These are phyloP conservation scores for Cladophialophora chaetospira DNA, from an alignment of 2,329 filamentous ascomycete genomes.

Conservation along the genomic window DNA sequence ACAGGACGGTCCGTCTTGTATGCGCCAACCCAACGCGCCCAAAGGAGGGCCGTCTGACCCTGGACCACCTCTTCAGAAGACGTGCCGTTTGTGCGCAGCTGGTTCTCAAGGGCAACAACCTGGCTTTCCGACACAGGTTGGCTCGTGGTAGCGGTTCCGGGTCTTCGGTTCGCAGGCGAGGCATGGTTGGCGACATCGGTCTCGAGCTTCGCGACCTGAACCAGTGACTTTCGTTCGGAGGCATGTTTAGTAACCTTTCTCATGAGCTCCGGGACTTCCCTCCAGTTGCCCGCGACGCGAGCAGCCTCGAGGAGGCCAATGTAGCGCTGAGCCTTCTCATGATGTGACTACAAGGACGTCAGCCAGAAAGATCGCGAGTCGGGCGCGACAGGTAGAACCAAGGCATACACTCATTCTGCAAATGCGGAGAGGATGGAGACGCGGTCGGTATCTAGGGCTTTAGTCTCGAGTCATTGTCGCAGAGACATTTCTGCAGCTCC, in stretches of 20 bases:
- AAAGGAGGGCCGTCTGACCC: conserved; percentile 78
- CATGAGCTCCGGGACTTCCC: conserved; percentile 80
- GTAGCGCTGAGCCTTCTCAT: conserved; percentile 80
- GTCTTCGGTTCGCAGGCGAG: conserved; percentile 35
- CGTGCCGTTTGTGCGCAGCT: conserved; percentile 16
- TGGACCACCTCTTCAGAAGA: conserved; percentile 66
- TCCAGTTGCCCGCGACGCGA: conserved; percentile 86
- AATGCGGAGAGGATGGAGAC: neutral
- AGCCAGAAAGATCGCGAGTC: conserved; percentile 1
- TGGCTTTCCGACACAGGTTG: conserved; percentile 35
- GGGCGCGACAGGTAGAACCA: conserved; percentile 2
- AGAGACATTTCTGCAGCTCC: conserved; percentile 12
- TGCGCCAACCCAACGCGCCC: conserved; percentile 40
- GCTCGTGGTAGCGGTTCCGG: conserved; percentile 35
- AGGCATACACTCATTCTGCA: conserved; percentile 34
- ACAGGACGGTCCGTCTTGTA: conserved; percentile 26
- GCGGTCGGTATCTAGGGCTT: neutral
- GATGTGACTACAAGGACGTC: conserved; percentile 43
- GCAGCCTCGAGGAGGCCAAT: conserved; percentile 79
- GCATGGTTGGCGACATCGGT: conserved; percentile 62
- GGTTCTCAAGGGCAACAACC: conserved; percentile 34
- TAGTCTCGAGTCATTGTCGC: conserved; percentile 3
- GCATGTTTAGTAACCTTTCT: conserved; percentile 95
- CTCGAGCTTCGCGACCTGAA: conserved; percentile 70
- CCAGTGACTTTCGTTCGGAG: conserved; percentile 74